These are phyloP conservation scores for Vigna angularis DNA, from an alignment of 306 rosid genomes.

Conservation along the genomic window DNA sequence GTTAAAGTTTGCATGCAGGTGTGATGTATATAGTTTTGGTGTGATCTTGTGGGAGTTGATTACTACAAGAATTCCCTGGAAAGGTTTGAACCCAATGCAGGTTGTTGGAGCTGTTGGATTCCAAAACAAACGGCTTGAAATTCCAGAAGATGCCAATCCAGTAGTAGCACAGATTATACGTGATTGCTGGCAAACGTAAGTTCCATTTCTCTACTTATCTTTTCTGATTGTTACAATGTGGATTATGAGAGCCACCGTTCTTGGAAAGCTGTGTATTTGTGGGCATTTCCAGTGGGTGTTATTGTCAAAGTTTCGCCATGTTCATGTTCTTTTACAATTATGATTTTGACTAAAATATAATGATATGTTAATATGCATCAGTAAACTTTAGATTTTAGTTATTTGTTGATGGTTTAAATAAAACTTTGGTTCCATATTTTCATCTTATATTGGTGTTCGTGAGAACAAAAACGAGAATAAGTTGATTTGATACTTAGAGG, in stretches of 20 bases:
- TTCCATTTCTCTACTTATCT: slow-evolving; percentile 1
- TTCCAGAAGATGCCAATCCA: slow-evolving; percentile 86
- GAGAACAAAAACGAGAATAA: background rate
- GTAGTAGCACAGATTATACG: slow-evolving; percentile 77
- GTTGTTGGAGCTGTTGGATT: slow-evolving; percentile 99
- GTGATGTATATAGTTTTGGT: slow-evolving; percentile 98
- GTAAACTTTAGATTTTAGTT: background rate
- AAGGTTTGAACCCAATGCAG: slow-evolving; percentile 99
- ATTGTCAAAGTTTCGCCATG: background rate
- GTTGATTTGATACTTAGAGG: background rate
- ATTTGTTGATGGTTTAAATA: background rate
- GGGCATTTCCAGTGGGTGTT: slow-evolving; percentile 22
- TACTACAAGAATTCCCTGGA: slow-evolving; percentile 83
- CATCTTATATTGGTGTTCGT: background rate
- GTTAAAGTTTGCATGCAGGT: slow-evolving; percentile 67
- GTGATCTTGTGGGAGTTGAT: slow-evolving; percentile 96
- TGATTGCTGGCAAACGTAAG: slow-evolving; percentile 98
- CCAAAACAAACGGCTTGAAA: slow-evolving; percentile 94
- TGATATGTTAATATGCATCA: background rate
- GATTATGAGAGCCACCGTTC: slow-evolving; percentile 19
- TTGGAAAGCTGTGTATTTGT: slow-evolving; percentile 23
- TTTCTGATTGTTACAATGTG: slow-evolving; percentile 37
- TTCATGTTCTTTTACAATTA: background rate
- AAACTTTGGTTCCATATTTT: background rate
- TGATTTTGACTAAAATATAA: slow-evolving; percentile 15